Conservation (phyloP, 2,329 filamentous ascomycete species). For the Monilinia fructigena region DNA sequence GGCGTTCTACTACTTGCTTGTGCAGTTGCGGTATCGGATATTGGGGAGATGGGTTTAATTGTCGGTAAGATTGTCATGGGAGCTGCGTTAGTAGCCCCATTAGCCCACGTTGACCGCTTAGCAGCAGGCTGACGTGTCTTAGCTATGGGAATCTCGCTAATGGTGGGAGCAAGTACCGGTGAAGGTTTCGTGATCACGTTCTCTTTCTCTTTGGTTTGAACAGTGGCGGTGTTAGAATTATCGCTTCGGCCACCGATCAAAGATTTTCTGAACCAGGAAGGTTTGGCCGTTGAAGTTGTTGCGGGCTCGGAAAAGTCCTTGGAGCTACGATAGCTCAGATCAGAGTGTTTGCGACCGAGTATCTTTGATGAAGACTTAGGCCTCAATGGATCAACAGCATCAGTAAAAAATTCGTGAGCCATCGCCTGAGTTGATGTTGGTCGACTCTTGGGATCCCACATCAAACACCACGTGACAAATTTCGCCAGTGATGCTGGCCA, state of each 20-base stretch:
- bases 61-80: constrained; percentile 96
- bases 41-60: constrained; percentile 89
- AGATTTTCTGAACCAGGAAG: constrained; percentile 96
- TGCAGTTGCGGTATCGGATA: constrained; percentile 90
- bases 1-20: constrained; percentile 71
- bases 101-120: constrained; percentile 93
- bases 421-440: constrained; percentile 94
- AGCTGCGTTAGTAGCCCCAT: constrained; percentile 73
- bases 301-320: constrained; percentile 60
- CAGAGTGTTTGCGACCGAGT: constrained; percentile 86
- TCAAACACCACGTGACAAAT: constrained; percentile 97
- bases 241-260: constrained; percentile 80
- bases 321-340: constrained; percentile 64
- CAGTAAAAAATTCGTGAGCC: constrained; percentile 89
- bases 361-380: constrained; percentile 90
- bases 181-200: constrained; percentile 46
- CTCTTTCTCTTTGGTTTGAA: constrained; percentile 49
- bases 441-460: constrained; percentile 94
- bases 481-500: constrained; percentile 87
- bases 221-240: constrained; percentile 58
- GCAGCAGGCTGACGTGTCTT: constrained; percentile 53
- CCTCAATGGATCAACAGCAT: constrained; percentile 86
- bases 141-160: constrained; percentile 43
- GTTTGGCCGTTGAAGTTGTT: constrained; percentile 69
- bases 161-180: constrained; percentile 45